Evolutionary conservation across 208 protist species (phyloP), one percentile per base, ranked within the genome.

Genomic region (Novymonas esmeraldas): DNA sequence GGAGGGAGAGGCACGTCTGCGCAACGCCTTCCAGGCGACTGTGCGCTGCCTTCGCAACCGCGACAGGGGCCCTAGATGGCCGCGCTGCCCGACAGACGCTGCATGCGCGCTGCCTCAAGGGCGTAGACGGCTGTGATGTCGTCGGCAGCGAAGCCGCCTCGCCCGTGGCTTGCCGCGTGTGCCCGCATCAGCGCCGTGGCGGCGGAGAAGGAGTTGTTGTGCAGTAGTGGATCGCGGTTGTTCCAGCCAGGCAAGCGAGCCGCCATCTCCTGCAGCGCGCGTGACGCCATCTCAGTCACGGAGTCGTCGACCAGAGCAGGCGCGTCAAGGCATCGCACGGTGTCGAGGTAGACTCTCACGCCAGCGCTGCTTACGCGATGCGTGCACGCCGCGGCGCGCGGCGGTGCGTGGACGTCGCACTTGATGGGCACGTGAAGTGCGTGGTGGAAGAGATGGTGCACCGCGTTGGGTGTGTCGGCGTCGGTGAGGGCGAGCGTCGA

Each of bases 151-250:
- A 93, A 81, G 38, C 44, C 22, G 6, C 50, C 46, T 10, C 81
- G 79, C 24, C 87, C 87, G 28, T 75, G 44, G 57, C 83, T 93
- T n/a, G 79, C 67, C 6, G 87, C 81, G 44, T 79, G 65, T 0
- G 87, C 75, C n/a, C 87, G 83, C 44, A 92, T 87, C 16, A 93
- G 74, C 3, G 87, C 67, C n/a, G 82, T 81, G 1, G 78, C 79
- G 29, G 66, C 80, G 0, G 87, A 90, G 42, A 94, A 92, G 45
- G 81, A 87, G 58, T 92, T 95, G 75, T 95, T 95, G 70, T 95
- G 90, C 33, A 95, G 66, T 9, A 95, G 76, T 6, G 85, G 56
- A 61, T 95, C 87, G 38, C 78, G 77, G 38, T 95, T 95, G 57
- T 90, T 87, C 86, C 90, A 93, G 4, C 59, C 28, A 3, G 73